Base-by-base conservation (phyloP, 164 flowering plant genomes). In the Vitis rotundifolia region DNA sequence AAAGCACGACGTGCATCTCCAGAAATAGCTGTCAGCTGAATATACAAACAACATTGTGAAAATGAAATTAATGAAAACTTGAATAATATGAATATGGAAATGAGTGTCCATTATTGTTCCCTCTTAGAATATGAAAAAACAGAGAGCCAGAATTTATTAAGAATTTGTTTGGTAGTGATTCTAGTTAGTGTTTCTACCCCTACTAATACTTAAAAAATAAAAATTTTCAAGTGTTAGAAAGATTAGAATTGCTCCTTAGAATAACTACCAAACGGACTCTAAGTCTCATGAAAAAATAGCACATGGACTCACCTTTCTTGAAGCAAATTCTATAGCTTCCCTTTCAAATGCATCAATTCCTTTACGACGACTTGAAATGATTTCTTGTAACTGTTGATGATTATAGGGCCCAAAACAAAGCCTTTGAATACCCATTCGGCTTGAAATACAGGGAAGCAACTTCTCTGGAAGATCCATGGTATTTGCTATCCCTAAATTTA, bases 391-490 rank as follows among this genome's bases (percentile, higher is more conserved):
- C 61, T 95, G 98, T 68, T 81, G 93, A 68, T 83, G 80, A 71
- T 86, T 91, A 70, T 94, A 94, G 44, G 97, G 99, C 48, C 92
- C 88, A 88, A 92, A 94, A 79, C 97, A 92, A 49, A 92, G 87
- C 78, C 98, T 87, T 71, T 94, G 95, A 51, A 92, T 86, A 57
- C 99, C 99, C 99, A 94, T 87, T 2, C 97, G 92, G 66, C 99
- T 94, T 67, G 99, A 92, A 70, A 92, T 94, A n/a, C 97, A 91
- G 28, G 98, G 99, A 75, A 92, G 94, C 79, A 94, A 76, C 86
- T 94, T 94, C 80, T 94, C 99, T 69, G 98, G 98, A 77, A 94
- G 98, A 82, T 94, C 98, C 99, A 94, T 94, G 11, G 99, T 94
- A 78, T 94, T 94, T 76, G 99, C 96, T 79, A 94, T 91, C 13